A percentile compares a stretch with the other conserved stretches of the same genome.
Evolutionary conservation across 2,329 filamentous ascomycete genomes (phyloP).

Genomic region (Talaromyces atroroseus): DNA sequence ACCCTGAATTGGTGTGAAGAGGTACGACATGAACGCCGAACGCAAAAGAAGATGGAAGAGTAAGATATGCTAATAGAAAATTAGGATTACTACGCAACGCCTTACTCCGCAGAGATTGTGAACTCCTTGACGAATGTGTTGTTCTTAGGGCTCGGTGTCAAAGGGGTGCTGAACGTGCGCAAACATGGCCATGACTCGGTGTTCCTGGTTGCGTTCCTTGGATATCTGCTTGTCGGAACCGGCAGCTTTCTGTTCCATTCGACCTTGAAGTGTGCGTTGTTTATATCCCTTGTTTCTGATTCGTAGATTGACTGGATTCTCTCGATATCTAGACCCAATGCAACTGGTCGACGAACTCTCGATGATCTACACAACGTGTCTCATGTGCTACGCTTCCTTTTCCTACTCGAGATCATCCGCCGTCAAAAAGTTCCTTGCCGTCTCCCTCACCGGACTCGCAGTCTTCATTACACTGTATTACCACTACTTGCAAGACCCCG

Average conservation of each 20-base stretch:
- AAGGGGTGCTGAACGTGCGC: slow-evolving; percentile 68
- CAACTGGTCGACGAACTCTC: slow-evolving; percentile 65
- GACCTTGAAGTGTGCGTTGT: slow-evolving; percentile 54
- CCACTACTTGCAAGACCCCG: slow-evolving; percentile 72
- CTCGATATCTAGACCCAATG: slow-evolving; percentile 54
- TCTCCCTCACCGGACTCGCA: slow-evolving; percentile 52
- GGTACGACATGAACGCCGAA: slow-evolving; percentile 34
- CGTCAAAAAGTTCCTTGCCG: slow-evolving; percentile 51
- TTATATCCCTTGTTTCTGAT: background rate
- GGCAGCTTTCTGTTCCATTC: slow-evolving; percentile 61
- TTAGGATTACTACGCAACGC: slow-evolving; percentile 69
- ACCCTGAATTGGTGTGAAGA: slow-evolving; percentile 79
- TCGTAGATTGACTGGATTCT: background rate
- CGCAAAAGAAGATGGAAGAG: background rate
- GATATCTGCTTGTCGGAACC: slow-evolving; percentile 56
- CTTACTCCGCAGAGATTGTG: slow-evolving; percentile 70
- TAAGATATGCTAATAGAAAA: slow-evolving; percentile 12
- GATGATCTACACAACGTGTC: slow-evolving; percentile 67
- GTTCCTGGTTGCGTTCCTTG: slow-evolving; percentile 63
- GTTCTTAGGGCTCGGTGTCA: slow-evolving; percentile 71
- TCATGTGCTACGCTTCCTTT: slow-evolving; percentile 70
- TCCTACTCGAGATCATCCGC: slow-evolving; percentile 56
- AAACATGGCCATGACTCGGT: slow-evolving; percentile 68
- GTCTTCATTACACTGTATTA: slow-evolving; percentile 73
- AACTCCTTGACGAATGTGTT: slow-evolving; percentile 77